Conservation (phyloP, 495 filamentous ascomycete genomes). For the Penicilliopsis zonata region DNA sequence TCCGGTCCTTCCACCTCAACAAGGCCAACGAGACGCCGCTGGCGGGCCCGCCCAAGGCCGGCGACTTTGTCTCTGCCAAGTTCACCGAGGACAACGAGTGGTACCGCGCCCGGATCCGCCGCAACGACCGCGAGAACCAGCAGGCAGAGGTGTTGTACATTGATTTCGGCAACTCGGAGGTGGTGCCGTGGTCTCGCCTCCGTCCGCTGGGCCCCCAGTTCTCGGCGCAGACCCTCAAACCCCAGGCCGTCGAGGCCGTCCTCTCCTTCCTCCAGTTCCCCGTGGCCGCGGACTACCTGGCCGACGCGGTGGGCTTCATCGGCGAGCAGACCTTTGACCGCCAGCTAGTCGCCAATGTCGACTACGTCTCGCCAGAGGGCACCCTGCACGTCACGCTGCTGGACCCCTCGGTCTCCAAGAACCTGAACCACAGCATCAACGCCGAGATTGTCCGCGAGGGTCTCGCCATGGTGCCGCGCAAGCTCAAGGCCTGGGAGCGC, state of each 20-base stretch:
- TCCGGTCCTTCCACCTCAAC: constrained; percentile 76
- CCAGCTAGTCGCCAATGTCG: constrained; percentile 81
- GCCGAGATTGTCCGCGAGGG: constrained; percentile 72
- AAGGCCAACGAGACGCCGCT: constrained; percentile 58
- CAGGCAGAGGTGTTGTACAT: constrained; percentile 85
- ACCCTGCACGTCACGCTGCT: constrained; percentile 74
- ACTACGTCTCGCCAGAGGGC: constrained; percentile 65
- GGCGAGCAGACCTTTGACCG: constrained; percentile 50
- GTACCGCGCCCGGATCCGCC: constrained; percentile 85
- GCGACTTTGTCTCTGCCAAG: constrained; percentile 79
- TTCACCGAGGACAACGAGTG: constrained; percentile 81
- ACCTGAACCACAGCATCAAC: constrained; percentile 68
- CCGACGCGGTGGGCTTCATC: constrained; percentile 63
- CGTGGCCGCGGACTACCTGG: constrained; percentile 60
- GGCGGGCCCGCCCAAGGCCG: constrained; percentile 70
- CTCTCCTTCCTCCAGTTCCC: constrained; percentile 89
- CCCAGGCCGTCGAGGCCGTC: constrained; percentile 78
- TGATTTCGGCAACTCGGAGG: constrained; percentile 93
- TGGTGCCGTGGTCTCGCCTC: constrained; percentile 68
- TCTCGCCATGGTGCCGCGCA: constrained; percentile 76
- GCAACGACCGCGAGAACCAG: constrained; percentile 83
- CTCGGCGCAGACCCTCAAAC: constrained; percentile 60
- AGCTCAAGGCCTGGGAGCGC: constrained; percentile 82
- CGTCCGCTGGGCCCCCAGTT: constrained; percentile 75
- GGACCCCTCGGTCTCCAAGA: constrained; percentile 51